These are phyloP conservation scores for Suillus spraguei DNA, from an alignment of 768 basidiomycete species.

Conservation along the genomic window DNA sequence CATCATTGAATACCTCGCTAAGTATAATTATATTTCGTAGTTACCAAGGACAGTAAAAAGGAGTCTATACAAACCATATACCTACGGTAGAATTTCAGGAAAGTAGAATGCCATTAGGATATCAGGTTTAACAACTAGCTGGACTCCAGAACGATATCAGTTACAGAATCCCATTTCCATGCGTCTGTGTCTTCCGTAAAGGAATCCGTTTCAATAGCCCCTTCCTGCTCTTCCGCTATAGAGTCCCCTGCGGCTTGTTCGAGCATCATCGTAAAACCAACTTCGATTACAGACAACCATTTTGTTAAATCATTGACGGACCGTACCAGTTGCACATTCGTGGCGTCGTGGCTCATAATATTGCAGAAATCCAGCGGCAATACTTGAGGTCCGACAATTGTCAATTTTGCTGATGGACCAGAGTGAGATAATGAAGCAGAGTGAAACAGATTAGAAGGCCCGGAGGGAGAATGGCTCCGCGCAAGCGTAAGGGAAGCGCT, in stretches of 20 bases:
- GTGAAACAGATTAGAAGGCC: constrained; percentile 30
- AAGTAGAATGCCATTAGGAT: constrained; percentile 5
- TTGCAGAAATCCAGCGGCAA: constrained; percentile 71
- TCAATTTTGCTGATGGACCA: constrained; percentile 31
- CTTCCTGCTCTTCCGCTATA: constrained; percentile 68
- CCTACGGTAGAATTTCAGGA: constrained; percentile 17
- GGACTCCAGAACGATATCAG: constrained; percentile 20
- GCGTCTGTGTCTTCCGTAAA: constrained; percentile 14
- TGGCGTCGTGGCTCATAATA: constrained; percentile 54
- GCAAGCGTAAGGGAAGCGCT: constrained; percentile 44
- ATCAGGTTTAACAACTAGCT: constrained; percentile 2
- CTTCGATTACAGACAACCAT: constrained; percentile 78
- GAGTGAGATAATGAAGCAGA: constrained; percentile 36
- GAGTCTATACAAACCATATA: constrained; percentile 15
- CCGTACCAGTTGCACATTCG: constrained; percentile 68
- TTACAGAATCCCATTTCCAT: constrained; percentile 15
- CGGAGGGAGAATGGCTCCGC: constrained; percentile 32
- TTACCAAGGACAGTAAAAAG: constrained; percentile 9
- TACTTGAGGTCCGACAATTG: constrained; percentile 47
- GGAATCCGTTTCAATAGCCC: constrained; percentile 25
- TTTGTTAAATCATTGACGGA: constrained; percentile 75
- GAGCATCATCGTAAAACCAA: constrained; percentile 68
- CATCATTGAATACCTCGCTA: constrained; percentile 78
- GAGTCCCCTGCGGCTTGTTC: constrained; percentile 51
- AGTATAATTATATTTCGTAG: constrained; percentile 58